Percentiles rank a stretch among this genome's conserved stretches.
Conservation (phyloP, 768 basidiomycete genomes). For the Pulveroboletus sp. region DNA sequence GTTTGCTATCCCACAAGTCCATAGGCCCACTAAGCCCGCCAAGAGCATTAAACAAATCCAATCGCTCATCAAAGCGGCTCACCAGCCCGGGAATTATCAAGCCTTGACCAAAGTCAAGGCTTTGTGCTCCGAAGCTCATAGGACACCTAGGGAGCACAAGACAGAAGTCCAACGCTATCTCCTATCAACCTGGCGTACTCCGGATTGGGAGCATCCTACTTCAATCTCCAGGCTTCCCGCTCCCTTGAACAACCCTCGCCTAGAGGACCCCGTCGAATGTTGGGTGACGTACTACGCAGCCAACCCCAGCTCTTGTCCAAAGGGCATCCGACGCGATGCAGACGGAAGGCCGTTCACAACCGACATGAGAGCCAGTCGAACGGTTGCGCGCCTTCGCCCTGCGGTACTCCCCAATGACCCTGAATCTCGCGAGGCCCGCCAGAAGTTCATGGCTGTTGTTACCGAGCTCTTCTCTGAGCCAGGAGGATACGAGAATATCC, state of each 20-base stretch:
- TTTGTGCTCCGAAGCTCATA: constrained; percentile 42
- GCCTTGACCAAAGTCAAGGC: constrained; percentile 40
- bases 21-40: constrained; percentile 23
- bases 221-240: constrained; percentile 16
- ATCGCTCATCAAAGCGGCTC: constrained; percentile 39
- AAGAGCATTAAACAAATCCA: constrained; percentile 40
- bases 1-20: constrained; percentile 6
- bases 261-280: constrained; percentile 42
- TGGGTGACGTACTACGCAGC: constrained; percentile 44
- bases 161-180: constrained; percentile 41
- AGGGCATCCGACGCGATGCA: constrained; percentile 40
- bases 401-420: constrained; percentile 29
- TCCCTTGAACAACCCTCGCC: constrained; percentile 39
- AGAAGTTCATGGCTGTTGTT: constrained; percentile 37
- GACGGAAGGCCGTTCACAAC: constrained; percentile 35
- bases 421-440: constrained; percentile 32
- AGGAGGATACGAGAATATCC: constrained; percentile 37
- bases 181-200: constrained; percentile 42
- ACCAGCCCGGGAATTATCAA: constrained; percentile 39
- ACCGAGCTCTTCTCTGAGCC: constrained; percentile 38
- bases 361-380: constrained; percentile 44
- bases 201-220: constrained; percentile 29
- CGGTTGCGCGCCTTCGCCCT: constrained; percentile 46
- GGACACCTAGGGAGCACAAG: constrained; percentile 40
- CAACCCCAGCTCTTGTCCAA: constrained; percentile 44